Percentiles rank a stretch among this genome's conserved stretches.
Evolutionary conservation across 1,284 basidiomycete genomes (phyloP).

Genomic region (Rhodotorula sp.): DNA sequence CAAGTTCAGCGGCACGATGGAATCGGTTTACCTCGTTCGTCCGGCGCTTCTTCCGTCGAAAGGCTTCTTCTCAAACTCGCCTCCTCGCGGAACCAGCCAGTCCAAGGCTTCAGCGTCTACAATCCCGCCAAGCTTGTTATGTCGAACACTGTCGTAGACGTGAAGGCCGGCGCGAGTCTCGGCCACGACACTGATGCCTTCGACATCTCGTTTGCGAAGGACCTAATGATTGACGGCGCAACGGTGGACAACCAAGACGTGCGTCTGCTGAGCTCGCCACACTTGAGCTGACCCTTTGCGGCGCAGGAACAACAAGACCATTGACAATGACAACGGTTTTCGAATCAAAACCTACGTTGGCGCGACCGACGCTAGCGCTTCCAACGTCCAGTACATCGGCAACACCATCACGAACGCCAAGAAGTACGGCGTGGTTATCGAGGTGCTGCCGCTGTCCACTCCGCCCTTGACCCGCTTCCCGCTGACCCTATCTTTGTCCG

Average conservation of each 20-base stretch:
- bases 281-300: too few relatives aligned
- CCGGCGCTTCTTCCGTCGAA: neutral
- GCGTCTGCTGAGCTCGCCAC: neutral
- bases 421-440: slow-evolving; percentile 41
- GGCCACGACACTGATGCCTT: slow-evolving; percentile 32
- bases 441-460: slow-evolving; percentile 12
- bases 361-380: slow-evolving; percentile 38
- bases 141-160: slow-evolving; percentile 22
- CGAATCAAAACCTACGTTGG: slow-evolving; percentile 43
- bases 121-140: neutral
- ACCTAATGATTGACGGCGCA: slow-evolving; percentile 25
- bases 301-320: slow-evolving; percentile 17
- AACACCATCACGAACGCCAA: slow-evolving; percentile 39
- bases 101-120: neutral
- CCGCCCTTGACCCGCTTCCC: neutral
- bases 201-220: slow-evolving; percentile 18
- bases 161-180: slow-evolving; percentile 16
- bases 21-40: slow-evolving; percentile 9
- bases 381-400: slow-evolving; percentile 30
- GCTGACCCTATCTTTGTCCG: neutral
- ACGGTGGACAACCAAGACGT: slow-evolving; percentile 16
- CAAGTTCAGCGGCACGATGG: slow-evolving; percentile 26
- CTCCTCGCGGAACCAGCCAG: neutral
- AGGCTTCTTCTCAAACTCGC: too few relatives aligned
- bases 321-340: slow-evolving; percentile 38